Evolutionary conservation across 768 basidiomycete species (phyloP), one percentile per base, ranked within the genome.

Genomic region (Termitomyces sp.): DNA sequence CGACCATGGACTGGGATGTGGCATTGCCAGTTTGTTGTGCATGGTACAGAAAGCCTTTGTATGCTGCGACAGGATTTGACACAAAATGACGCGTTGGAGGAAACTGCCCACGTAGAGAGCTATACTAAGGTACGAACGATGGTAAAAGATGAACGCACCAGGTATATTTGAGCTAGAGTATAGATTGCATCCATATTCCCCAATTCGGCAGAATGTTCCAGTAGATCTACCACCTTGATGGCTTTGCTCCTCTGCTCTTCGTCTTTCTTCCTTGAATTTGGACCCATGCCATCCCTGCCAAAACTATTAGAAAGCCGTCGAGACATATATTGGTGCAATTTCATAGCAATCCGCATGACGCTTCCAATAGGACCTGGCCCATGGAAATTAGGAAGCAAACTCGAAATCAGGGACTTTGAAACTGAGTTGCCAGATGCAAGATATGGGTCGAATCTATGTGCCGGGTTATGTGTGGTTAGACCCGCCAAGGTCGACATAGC

Each of bases 1-100:
- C 94, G 13, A 96, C 72, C 60, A 87, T 75, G 9, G 90, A 81
- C 71, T 98, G 95, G 0, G 95, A 91, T 3, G 92, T 83, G 1
- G 93, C 86, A 64, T 94, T 91, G 24, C 94, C 93, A 0, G 90
- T 88, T 26, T 73, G 64, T 30, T 78, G 72, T 0, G 89, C 88
- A 50, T 94, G 90, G 3, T 73, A 66, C 3, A 74, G 70, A 67
- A 87, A 86, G 1, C 84, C 79, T n/a, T 82, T 72, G 63, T 83
- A 87, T 0, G 90, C 88, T 1, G 81, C 70, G 24, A 74, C 70
- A 10, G 89, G 81, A 53, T 94, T 83, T 16, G 79, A 72, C 0
- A 76, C 70, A 58, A 92, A 86, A 62, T 90, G 76, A 14, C 75
- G 66, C 38, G 80, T 87, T n/a, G 89, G 90, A 26, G 90, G 89